Base-by-base conservation (phyloP, 2,329 filamentous ascomycete genomes). In the Xylariaceae sp. region DNA sequence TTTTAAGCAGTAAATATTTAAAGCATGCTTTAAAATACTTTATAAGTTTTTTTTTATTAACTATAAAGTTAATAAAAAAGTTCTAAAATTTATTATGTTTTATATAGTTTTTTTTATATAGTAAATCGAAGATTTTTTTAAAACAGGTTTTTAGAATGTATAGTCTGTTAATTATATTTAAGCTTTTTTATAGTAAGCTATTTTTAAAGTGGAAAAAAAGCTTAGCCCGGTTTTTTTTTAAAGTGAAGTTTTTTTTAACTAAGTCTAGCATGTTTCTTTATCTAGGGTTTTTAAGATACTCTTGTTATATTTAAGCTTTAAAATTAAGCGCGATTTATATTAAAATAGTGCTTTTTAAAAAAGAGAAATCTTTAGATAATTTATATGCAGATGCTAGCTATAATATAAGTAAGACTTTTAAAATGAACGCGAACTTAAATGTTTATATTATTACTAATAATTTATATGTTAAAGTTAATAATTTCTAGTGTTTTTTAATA, bases 181-280 rank as follows among this genome's bases (percentile, higher is more conserved):
- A n/a, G n/a, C n/a, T n/a, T n/a, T n/a, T n/a, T n/a, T n/a, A n/a
- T n/a, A n/a, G n/a, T n/a, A n/a, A 14, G 12, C 11, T 8, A 28
- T 51, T 56, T 56, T 51, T 56, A 51, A 50, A 40, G 9, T n/a
- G 28, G 47, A 51, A 56, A 14, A 39, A 26, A 6, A 51, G 19
- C 17, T 29, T 17, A 16, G 39, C 23, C 40, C 44, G 39, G 17
- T 54, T 43, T 21, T 7, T 4, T 34, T n/a, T 34, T 48, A 34
- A 34, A 33, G 14, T 9, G 7, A 11, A 5, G 9, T 39, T 46
- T 23, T 28, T 2, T 23, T 47, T 21, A 29, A 54, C 21, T 37
- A 34, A 21, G 2, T 47, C 28, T 28, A 51, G 23, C 2, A 52
- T 39, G 16, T 45, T 23, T 14, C 16, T 40, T 47, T 45, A 56